Base-by-base conservation (phyloP, 345 rosid species). In the Passiflora organensis region DNA sequence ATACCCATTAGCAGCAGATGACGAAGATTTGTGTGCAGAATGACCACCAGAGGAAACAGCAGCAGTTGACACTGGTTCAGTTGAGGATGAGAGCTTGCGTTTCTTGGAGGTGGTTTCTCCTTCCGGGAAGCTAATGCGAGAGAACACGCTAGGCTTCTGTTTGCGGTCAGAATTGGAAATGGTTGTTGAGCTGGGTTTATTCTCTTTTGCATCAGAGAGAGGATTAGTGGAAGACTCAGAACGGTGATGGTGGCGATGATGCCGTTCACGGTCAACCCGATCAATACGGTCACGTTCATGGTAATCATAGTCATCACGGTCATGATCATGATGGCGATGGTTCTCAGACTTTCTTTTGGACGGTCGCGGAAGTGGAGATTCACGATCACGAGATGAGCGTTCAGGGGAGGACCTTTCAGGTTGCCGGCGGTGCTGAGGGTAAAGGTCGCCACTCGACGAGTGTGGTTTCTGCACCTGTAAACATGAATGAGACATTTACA, bases 71-170 rank as follows among this genome's bases (percentile, higher is more conserved):
- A 65, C 43, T 36, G 61, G 60, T 37, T 49, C 72, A 3, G 68
- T 32, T 1, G 90, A 81, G 17, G 84, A 64, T 0, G 70, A 73
- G 5, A 71, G 46, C 72, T 84, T 76, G 22, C 86, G 80, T 68
- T 82, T 91, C 74, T 84, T 81, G 24, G 64, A 48, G 1, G 79
- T 32, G 0, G 61, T 41, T 61, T 82, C 96, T 59, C 53, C 82
- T 53, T 78, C 98, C 1, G 96, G 95, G 46, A 78, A 88, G 70
- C 98, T 82, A 42, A 91, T 88, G 63, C 95, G 87, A 45, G 95
- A 87, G 81, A 91, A 88, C n/a, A 91, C 98, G 10, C 95, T 91
- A 0, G 75, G 61, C 65, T 91, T 91, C 0, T 61, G 68, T 65
- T 76, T 80, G 20, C 76, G 68, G 0, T 76, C 85, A 0, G 75